Evolutionary conservation across 2,329 filamentous ascomycete species (phyloP).

Genomic region (Ascochyta koolunga): DNA sequence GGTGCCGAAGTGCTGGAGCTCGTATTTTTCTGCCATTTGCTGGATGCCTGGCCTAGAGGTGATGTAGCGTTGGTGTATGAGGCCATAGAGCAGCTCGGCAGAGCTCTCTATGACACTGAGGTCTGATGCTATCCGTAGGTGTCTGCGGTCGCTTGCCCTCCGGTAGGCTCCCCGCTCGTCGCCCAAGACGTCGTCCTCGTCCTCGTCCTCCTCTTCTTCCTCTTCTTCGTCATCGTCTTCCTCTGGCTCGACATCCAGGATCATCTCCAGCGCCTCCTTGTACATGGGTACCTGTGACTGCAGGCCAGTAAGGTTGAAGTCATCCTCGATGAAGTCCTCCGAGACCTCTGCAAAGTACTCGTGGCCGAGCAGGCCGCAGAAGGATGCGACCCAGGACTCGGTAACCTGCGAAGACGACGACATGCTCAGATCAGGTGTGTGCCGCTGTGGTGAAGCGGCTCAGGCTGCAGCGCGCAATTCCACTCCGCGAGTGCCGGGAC

Average conservation of each 20-base stretch:
- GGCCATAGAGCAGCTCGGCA: constrained; percentile 95
- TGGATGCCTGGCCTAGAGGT: constrained; percentile 95
- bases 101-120: constrained; percentile 95
- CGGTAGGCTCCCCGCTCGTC: constrained; percentile 62
- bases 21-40: constrained; percentile 99
- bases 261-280: constrained; percentile 99
- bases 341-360: constrained; percentile 99
- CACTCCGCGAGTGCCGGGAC: constrained; percentile 22
- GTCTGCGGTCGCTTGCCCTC: constrained; percentile 63
- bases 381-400: constrained; percentile 98
- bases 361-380: constrained; percentile 92
- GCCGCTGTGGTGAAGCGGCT: constrained; percentile 24
- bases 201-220: constrained; percentile 69
- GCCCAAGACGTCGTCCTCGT: constrained; percentile 55
- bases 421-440: constrained; percentile 47
- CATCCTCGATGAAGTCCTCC: constrained; percentile 99
- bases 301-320: constrained; percentile 96
- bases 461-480: constrained; percentile 28
- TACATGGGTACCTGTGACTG: constrained; percentile 98
- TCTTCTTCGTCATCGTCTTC: constrained; percentile 89
- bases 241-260: constrained; percentile 95
- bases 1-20: constrained; percentile 91
- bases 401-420: constrained; percentile 64
- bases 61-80: constrained; percentile 98
- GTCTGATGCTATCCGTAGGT: constrained; percentile 87